Percentiles rank a stretch among this genome's conserved stretches.
phyloP scores from a whole-genome alignment of 2,329 filamentous ascomycete genomes.

The Ceratocystis colombiana region DNA sequence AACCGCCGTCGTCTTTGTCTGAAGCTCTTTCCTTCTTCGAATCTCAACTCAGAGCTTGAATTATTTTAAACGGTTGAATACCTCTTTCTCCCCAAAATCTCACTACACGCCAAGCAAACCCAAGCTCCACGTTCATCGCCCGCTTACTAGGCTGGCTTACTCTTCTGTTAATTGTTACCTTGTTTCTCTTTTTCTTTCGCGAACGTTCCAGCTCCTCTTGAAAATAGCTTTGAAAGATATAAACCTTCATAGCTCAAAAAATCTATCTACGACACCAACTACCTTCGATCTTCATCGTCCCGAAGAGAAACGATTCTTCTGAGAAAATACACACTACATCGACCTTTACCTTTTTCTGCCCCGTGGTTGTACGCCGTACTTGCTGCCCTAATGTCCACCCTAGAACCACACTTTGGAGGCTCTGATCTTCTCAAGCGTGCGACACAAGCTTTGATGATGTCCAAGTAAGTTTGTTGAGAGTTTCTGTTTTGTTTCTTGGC shows the following conservation, averaged over 20 bases:
- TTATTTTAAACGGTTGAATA: background rate
- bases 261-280: too few species aligned
- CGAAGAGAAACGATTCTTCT: too few species aligned
- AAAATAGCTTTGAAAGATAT: too few species aligned
- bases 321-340: background rate
- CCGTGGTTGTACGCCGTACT: slow-evolving; percentile 4
- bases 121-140: too few species aligned
- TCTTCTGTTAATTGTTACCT: too few species aligned
- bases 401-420: slow-evolving; percentile 33
- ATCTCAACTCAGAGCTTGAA: background rate
- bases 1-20: background rate
- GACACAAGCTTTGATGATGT: slow-evolving; percentile 55
- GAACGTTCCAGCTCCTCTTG: too few species aligned
- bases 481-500: slow-evolving; percentile 28
- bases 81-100: too few species aligned
- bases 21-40: background rate
- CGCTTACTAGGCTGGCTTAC: too few species aligned
- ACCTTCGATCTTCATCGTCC: too few species aligned
- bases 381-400: slow-evolving; percentile 17
- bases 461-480: slow-evolving; percentile 41
- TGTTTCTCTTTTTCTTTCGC: too few species aligned
- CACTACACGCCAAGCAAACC: too few species aligned
- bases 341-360: background rate
- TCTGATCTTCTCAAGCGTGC: slow-evolving; percentile 50
- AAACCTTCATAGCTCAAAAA: too few species aligned